phyloP scores from a whole-genome alignment of 2,329 filamentous ascomycete species.

The Lasiodiplodia theobromae region DNA sequence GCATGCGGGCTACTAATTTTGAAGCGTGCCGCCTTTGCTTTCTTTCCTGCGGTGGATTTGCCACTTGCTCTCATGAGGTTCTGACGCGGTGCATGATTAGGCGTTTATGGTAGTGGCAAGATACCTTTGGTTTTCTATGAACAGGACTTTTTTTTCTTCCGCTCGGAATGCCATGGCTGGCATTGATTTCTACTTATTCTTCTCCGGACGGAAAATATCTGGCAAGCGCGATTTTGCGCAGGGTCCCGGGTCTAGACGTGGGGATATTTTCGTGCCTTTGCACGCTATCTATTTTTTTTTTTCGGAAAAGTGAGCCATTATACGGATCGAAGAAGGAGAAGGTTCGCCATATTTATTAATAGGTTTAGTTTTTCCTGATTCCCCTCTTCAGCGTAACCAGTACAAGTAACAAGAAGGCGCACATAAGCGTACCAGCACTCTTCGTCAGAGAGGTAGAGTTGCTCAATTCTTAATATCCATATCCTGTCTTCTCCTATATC shows the following conservation, averaged over 20 bases:
- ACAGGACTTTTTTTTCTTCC: background rate
- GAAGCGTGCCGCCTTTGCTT: background rate
- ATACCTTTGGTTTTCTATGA: background rate
- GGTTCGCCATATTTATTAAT: background rate
- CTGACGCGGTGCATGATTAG: background rate
- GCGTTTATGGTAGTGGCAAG: background rate
- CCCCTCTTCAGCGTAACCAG: background rate
- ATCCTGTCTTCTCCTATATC: no score
- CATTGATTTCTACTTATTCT: background rate
- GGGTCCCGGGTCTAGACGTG: background rate
- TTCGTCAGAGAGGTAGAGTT: no score
- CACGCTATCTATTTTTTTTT: background rate
- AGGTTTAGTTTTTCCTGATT: background rate
- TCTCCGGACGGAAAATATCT: background rate
- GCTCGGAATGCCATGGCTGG: background rate
- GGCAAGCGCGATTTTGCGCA: background rate
- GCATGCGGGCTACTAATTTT: constrained; percentile 26
- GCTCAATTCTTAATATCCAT: no score
- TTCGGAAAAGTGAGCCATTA: background rate
- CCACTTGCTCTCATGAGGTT: background rate
- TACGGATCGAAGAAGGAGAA: no score
- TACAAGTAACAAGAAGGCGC: background rate
- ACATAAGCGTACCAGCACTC: background rate
- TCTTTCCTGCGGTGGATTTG: background rate
- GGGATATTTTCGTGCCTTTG: background rate